Evolutionary conservation across 2,329 filamentous ascomycete genomes (phyloP), one percentile per base, ranked within the genome.

Genomic region (Sporothrix mexicana): DNA sequence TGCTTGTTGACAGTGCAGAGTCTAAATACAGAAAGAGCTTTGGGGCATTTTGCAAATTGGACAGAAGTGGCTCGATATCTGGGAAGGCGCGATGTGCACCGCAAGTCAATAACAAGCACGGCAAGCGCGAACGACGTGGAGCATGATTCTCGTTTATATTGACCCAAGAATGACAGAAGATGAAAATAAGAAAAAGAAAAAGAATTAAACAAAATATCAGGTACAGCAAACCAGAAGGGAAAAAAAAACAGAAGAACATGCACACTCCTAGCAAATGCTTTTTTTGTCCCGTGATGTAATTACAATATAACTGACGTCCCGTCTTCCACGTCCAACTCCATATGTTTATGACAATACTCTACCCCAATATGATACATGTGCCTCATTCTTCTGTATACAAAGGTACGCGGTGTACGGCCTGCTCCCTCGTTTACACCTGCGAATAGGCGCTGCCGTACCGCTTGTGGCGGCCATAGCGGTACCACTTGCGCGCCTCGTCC

Each of bases 401-500:
- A 9, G 45, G 12, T 47, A 12, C 45, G 10, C 15, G 20, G n/a
- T 45, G 6, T 43, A 23, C 36, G 3, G 10, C 36, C 15, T n/a
- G n/a, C 13, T 1, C 10, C 8, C 61, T 41, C n/a, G 45, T 17
- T 20, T 41, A 68, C 66, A 68, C 66, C 66, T 68, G 66, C 25
- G 66, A 68, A 79, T 92, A 93, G 71, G 88, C 88, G 74, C 81
- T 82, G n/a, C 85, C 85, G 74, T 88, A 80, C 78, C 87, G 86
- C 80, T 86, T 84, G 78, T 74, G 71, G 84, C 72, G 84, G 68
- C 89, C 85, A 77, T 89, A 88, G 78, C 85, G 87, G 78, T 87
- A 88, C 84, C 91, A 97, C 83, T 99, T 99, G 79, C 96, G 88
- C 59, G 86, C 86, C 83, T 99, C 96, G 81, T 99, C 96, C 13